Evolutionary conservation across 2,329 filamentous ascomycete species (phyloP).

Genomic region (Fulvia fulva): DNA sequence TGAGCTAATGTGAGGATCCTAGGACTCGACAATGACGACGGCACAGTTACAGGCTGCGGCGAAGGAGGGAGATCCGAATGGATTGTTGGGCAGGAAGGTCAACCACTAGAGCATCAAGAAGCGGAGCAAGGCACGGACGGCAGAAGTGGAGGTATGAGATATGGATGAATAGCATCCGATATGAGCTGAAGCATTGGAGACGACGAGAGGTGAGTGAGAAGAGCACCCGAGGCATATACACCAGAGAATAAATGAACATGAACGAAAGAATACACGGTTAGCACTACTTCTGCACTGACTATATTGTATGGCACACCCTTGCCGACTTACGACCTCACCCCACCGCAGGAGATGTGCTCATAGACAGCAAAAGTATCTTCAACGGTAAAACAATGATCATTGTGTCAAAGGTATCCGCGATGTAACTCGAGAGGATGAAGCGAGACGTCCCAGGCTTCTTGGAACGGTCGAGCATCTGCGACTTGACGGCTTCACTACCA

Average conservation of each 20-base stretch:
- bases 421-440: too few relatives aligned
- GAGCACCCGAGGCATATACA: not conserved
- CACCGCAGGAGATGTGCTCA: too few relatives aligned
- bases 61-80: conserved; percentile 19
- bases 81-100: not conserved
- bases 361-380: not conserved
- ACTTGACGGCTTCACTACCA: too few relatives aligned
- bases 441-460: too few relatives aligned
- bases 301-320: too few relatives aligned
- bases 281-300: too few relatives aligned
- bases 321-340: too few relatives aligned
- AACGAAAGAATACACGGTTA: too few relatives aligned
- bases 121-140: not conserved
- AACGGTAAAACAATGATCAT: not conserved
- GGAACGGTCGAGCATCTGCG: too few relatives aligned
- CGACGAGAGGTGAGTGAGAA: not conserved
- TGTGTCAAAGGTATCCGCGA: too few relatives aligned
- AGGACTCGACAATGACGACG: conserved; percentile 15
- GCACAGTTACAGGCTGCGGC: conserved; percentile 18
- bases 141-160: too few relatives aligned
- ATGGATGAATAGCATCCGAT: too few relatives aligned
- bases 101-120: not conserved
- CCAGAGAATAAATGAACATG: not conserved
- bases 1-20: not conserved
- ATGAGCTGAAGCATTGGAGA: not conserved